phyloP scores from a whole-genome alignment of 345 rosid species.

The Aurinia saxatilis region DNA sequence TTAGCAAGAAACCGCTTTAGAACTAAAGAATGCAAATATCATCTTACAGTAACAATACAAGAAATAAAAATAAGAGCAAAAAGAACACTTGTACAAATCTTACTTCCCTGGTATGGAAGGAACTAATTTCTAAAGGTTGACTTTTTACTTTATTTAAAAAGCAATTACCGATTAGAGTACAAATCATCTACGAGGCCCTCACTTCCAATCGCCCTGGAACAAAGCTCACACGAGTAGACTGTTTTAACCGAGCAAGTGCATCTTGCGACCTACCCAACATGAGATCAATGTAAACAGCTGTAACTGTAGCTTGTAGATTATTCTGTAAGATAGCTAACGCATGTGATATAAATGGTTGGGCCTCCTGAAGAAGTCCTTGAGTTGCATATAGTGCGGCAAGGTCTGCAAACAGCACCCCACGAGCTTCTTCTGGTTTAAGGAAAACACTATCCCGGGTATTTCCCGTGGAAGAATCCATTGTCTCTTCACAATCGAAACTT shows the following conservation, averaged over 20 bases:
- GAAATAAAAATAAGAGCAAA: background rate
- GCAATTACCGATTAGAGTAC: background rate
- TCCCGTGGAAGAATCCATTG: conserved; percentile 32
- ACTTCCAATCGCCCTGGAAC: conserved; percentile 35
- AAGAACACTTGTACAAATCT: background rate
- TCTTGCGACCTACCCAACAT: conserved; percentile 67
- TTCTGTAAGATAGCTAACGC: conserved; percentile 57
- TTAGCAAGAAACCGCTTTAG: conserved; percentile 10
- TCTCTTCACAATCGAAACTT: conserved; percentile 57
- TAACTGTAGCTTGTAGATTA: conserved; percentile 63
- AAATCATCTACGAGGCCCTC: conserved; percentile 23
- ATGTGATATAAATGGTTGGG: conserved; percentile 46
- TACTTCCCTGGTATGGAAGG: conserved; percentile 12
- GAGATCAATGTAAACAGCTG: conserved; percentile 73
- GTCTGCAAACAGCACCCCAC: conserved; percentile 71
- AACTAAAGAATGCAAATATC: conserved; percentile 14
- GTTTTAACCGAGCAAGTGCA: conserved; percentile 74
- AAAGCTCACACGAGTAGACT: conserved; percentile 61
- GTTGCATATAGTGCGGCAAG: conserved; percentile 59
- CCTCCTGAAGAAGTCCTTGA: conserved; percentile 70
- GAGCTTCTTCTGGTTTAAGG: conserved; percentile 87
- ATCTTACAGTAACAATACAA: conserved; percentile 2
- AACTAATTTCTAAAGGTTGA: conserved; percentile 17
- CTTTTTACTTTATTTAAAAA: background rate
- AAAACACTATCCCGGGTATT: conserved; percentile 28